These are phyloP conservation scores for Glebionis coronaria DNA, from an alignment of 129 eudicot genomes.

Conservation along the genomic window DNA sequence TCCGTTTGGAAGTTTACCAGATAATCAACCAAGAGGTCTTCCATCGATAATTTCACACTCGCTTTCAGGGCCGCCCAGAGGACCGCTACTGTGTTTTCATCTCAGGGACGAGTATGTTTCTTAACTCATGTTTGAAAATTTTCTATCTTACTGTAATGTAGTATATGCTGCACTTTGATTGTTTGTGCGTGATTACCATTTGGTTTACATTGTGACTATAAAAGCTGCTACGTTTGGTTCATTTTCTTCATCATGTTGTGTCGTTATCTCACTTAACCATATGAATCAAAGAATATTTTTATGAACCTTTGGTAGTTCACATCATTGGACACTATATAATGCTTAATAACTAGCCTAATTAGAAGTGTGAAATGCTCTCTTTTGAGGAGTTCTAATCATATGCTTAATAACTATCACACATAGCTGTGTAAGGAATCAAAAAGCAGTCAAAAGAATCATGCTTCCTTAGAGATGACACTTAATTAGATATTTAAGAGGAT, in stretches of 20 bases:
- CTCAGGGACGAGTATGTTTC: constrained; percentile 54
- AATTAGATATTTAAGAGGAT: not conserved
- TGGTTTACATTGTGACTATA: not conserved
- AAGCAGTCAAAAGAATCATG: not conserved
- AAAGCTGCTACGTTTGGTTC: constrained; percentile 8
- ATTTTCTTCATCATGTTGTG: constrained; percentile 2
- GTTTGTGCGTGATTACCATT: not conserved
- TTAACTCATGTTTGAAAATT: not conserved
- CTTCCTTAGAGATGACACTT: constrained; percentile 1
- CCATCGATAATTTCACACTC: constrained; percentile 49
- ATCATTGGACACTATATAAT: not conserved
- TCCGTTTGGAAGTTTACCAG: constrained; percentile 48
- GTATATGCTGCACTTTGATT: not conserved
- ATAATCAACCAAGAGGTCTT: constrained; percentile 39
- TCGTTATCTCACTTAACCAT: not conserved
- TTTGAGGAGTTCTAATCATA: not conserved
- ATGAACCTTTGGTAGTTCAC: not conserved
- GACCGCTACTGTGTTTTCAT: constrained; percentile 50
- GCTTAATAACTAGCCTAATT: not conserved
- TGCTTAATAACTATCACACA: too few species aligned
- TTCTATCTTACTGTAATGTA: not conserved
- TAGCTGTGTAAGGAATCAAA: too few species aligned
- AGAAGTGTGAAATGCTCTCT: not conserved
- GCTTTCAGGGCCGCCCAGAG: constrained; percentile 46
- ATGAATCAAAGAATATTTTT: not conserved